A percentile compares a stretch with the other conserved stretches of the same genome.
phyloP scores from a whole-genome alignment of 345 rosid species.

The Salix brachista region DNA sequence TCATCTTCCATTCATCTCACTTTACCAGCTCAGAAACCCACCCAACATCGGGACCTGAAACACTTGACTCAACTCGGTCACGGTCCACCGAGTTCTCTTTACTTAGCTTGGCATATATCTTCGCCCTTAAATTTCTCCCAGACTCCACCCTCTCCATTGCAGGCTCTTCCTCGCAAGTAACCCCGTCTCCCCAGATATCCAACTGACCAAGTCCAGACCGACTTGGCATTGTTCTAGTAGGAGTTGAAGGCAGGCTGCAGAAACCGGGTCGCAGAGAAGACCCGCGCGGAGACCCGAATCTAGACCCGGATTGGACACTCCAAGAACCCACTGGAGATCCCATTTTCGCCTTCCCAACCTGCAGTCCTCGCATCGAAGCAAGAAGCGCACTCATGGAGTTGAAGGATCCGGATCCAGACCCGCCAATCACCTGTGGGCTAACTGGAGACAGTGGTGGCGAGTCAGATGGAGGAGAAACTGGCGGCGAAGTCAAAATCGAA shows the following conservation, averaged over 20 bases:
- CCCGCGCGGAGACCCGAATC: slow-evolving; percentile 31
- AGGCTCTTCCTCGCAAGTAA: slow-evolving; percentile 34
- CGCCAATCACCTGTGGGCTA: slow-evolving; percentile 5
- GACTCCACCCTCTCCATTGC: slow-evolving; percentile 68
- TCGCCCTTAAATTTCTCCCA: slow-evolving; percentile 53
- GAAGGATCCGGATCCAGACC: slow-evolving; percentile 13
- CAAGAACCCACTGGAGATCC: slow-evolving; percentile 22
- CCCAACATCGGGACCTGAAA: slow-evolving; percentile 37
- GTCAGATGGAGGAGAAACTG: slow-evolving; percentile 41
- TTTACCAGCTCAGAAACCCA: slow-evolving; percentile 46
- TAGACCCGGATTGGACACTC: slow-evolving; percentile 37
- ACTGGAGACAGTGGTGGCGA: slow-evolving; percentile 60
- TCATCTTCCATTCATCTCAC: slow-evolving; percentile 10
- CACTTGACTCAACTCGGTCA: slow-evolving; percentile 10
- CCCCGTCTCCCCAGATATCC: slow-evolving; percentile 39
- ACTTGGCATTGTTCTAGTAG: slow-evolving; percentile 11
- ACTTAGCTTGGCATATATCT: slow-evolving; percentile 46
- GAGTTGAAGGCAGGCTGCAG: slow-evolving; percentile 32
- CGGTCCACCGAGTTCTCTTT: slow-evolving; percentile 45
- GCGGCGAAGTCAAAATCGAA: slow-evolving; percentile 43
- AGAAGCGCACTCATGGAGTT: slow-evolving; percentile 32
- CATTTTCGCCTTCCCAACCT: slow-evolving; percentile 27
- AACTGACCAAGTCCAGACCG: slow-evolving; percentile 15
- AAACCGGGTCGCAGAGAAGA: slow-evolving; percentile 30
- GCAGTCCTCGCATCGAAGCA: slow-evolving; percentile 41